Base-by-base conservation (phyloP, 768 basidiomycete species). In the Dentipellis sp. region DNA sequence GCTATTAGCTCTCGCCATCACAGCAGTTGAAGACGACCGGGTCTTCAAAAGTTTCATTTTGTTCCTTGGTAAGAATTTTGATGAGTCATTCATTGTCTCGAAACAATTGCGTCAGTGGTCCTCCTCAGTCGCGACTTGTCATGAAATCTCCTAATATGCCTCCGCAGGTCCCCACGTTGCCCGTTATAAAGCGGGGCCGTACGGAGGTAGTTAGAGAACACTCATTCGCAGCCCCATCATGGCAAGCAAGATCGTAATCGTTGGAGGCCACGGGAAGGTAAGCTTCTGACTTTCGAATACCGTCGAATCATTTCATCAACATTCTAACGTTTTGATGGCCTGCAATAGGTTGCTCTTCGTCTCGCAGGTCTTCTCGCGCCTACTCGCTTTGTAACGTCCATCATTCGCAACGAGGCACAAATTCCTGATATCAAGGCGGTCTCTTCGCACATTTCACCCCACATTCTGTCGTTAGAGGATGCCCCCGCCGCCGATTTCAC, bases 381-480 rank as follows among this genome's bases (percentile, higher is more conserved):
- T 7, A 59, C 52, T 12, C 67, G 79, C 60, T 58, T 65, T 12
- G 76, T 86, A 29, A 75, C 75, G 19, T 84, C 82, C 8, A 73
- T 86, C 50, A 79, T 86, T 55, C 77, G 83, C 45, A 71, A 71
- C 53, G 52, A 70, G 19, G 69, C 66, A 1, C 81, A 86, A 53
- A 65, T 69, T 38, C 53, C 68, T 4, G 81, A 81, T 38, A 77
- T 86, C 61, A 70, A 64, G 53, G 63, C 67, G 0, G 60, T 73
- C 7, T 69, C 66, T 10, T 62, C 65, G 10, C 68, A 67, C 10
- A 75, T 76, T 0, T 73, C 65, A 4, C 82, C 84, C 3, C 65
- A 77, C 34, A 59, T 84, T 3, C 72, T 85, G 37, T 82, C 81
- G 1, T 72, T 86, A 22, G 83, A 86, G 61, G 75, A 79, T 17